Evolutionary conservation across 345 rosid genomes (phyloP), one percentile per base, ranked within the genome.

Genomic region (Populus tremula): DNA sequence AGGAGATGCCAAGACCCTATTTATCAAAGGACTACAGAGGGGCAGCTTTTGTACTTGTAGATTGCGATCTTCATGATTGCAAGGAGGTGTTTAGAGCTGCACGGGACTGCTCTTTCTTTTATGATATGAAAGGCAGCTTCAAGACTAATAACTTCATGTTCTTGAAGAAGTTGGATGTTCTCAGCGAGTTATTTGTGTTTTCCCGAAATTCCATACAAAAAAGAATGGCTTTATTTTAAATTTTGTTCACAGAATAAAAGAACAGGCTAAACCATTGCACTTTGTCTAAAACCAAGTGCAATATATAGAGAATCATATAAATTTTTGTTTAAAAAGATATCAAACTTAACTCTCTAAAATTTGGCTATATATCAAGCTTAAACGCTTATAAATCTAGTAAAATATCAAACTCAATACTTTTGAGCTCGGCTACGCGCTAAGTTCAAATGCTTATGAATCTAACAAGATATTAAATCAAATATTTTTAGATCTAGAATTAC

Each of bases 41-140:
- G 2, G 88, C 87, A 13, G 89, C 88, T 75, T 87, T 88, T 65
- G 76, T 88, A 63, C 85, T 84, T 2, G 74, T 87, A 16, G 91
- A 90, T 74, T 87, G 89, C 72, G 66, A 82, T 5, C 70, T 83
- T 50, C 68, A 39, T 5, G 82, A 76, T 14, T 76, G 75, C 49
- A 29, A 76, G 23, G 75, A 47, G 36, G 80, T 85, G 0, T 66
- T 82, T n/a, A 35, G 59, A 78, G 87, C 82, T 2, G 86, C 84
- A 13, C 66, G 72, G 69, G 78, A 72, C 38, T 53, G 74, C 16
- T 75, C 61, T 2, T 33, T 33, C 35, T 33, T 45, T 45, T 47
- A 5, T 43, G 73, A 16, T 50, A 17, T 1, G 59, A 18, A 53
- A 53, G 23, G 6, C 0, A 4, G 35, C 35, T 33, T 33, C 35